Conservation (phyloP, 2,329 filamentous ascomycete genomes). For the Harringtonia aguacate region DNA sequence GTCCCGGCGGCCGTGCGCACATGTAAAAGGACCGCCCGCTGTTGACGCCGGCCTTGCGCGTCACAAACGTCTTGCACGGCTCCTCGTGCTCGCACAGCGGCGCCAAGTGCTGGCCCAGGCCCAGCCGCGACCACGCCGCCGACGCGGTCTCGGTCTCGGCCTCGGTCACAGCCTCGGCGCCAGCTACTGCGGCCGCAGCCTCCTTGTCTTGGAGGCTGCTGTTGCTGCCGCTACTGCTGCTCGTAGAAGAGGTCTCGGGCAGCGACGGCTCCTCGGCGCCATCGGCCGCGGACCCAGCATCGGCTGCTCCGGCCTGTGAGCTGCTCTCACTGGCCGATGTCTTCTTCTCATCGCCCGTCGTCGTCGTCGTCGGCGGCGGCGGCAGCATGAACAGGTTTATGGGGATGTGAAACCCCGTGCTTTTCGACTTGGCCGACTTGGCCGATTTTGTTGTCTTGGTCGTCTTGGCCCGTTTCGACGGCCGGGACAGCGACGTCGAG, state of each 20-base stretch:
- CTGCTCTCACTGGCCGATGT: too few relatives aligned
- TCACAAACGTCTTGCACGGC: slow-evolving; percentile 70
- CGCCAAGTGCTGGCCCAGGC: slow-evolving; percentile 44
- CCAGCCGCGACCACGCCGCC: slow-evolving; percentile 79
- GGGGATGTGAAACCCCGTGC: slow-evolving; percentile 7
- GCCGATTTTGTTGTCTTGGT: not conserved
- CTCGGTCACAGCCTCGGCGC: slow-evolving; percentile 29
- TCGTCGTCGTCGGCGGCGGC: not conserved
- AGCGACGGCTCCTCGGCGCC: too few relatives aligned
- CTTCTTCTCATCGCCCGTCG: not conserved
- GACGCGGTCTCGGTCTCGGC: too few relatives aligned
- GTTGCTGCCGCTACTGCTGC: slow-evolving; percentile 1
- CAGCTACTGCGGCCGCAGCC: too few relatives aligned
- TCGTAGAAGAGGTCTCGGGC: too few relatives aligned
- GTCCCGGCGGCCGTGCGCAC: slow-evolving; percentile 64
- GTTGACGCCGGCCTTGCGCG: slow-evolving; percentile 85
- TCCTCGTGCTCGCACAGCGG: slow-evolving; percentile 85
- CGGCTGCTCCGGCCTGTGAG: too few relatives aligned
- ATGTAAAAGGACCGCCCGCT: slow-evolving; percentile 57
- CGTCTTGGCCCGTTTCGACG: slow-evolving; percentile 7
- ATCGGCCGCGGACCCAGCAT: too few relatives aligned
- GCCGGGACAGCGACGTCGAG: not conserved
- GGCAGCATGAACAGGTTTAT: slow-evolving; percentile 11
- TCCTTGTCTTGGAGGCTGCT: not conserved
- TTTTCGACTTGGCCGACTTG: not conserved